Evolutionary conservation across 306 rosid genomes (phyloP).

Genomic region (Malus fusca): DNA sequence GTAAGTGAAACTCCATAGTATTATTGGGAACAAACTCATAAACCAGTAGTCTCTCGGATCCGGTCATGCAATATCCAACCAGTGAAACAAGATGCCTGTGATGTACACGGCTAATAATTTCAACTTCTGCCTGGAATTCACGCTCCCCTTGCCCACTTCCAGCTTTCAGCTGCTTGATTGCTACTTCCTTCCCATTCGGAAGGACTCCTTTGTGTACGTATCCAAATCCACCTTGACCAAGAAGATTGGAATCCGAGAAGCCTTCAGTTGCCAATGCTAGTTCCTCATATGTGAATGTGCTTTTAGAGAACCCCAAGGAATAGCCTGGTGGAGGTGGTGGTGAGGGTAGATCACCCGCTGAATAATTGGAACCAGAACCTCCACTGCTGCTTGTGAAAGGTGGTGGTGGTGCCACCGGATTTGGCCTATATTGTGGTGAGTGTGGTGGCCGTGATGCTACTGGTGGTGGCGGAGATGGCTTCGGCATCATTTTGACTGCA

Average conservation of each 20-base stretch:
- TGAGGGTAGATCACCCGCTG: slow-evolving; percentile 56
- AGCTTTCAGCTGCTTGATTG: slow-evolving; percentile 85
- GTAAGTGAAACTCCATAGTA: slow-evolving; percentile 88
- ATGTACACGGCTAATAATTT: slow-evolving; percentile 94
- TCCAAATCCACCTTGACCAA: slow-evolving; percentile 97
- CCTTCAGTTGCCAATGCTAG: slow-evolving; percentile 89
- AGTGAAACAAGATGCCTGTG: slow-evolving; percentile 92
- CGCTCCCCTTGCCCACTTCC: slow-evolving; percentile 99
- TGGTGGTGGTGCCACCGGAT: slow-evolving; percentile 34
- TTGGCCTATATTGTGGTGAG: slow-evolving; percentile 11
- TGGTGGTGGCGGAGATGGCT: slow-evolving; percentile 58
- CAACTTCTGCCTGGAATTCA: slow-evolving; percentile 94
- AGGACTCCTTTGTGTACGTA: slow-evolving; percentile 86
- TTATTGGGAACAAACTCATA: slow-evolving; percentile 85
- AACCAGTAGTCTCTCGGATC: slow-evolving; percentile 73
- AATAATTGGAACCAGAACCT: slow-evolving; percentile 82
- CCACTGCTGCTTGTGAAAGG: slow-evolving; percentile 68
- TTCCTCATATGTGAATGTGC: slow-evolving; percentile 72
- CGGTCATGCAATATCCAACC: slow-evolving; percentile 88
- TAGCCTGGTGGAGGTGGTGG: slow-evolving; percentile 74
- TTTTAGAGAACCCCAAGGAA: slow-evolving; percentile 56
- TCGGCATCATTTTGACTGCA: slow-evolving; percentile 31
- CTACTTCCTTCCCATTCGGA: slow-evolving; percentile 93
- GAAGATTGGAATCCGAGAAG: slow-evolving; percentile 90
- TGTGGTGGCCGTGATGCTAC: slow-evolving; percentile 51